Conservation (phyloP, 2,329 filamentous ascomycete genomes). For the Aureobasidium subglaciale region DNA sequence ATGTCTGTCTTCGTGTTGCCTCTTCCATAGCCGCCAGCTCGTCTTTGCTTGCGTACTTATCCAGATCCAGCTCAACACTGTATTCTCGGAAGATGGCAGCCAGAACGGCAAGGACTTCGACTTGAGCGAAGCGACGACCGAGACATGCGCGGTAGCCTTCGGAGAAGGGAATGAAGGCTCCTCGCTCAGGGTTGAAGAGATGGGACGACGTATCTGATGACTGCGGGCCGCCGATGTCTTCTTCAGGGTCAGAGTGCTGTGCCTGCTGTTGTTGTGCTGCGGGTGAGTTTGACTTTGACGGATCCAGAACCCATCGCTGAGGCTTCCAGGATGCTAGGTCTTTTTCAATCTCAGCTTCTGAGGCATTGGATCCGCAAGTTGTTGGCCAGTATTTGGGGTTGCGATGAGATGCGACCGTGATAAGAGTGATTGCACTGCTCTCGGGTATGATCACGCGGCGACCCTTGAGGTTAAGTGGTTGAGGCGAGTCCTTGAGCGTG, state of each 20-base stretch:
- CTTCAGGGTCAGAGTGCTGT: constrained; percentile 34
- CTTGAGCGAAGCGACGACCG: constrained; percentile 50
- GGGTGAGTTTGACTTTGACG: constrained; percentile 16
- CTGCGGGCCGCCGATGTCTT: constrained; percentile 54
- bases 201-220: constrained; percentile 51
- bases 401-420: constrained; percentile 51
- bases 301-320: constrained; percentile 59
- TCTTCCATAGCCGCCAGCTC: constrained; percentile 48
- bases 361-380: not conserved
- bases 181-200: constrained; percentile 51
- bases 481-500: constrained; percentile 36
- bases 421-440: constrained; percentile 50
- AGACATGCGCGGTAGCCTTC: constrained; percentile 50
- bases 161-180: constrained; percentile 50
- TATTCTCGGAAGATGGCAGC: constrained; percentile 50
- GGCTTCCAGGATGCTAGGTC: constrained; percentile 65
- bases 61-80: constrained; percentile 63
- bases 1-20: constrained; percentile 50
- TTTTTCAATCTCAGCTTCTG: constrained; percentile 31
- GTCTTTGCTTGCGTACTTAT: constrained; percentile 35
- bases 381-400: constrained; percentile 68
- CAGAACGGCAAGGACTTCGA: constrained; percentile 48
- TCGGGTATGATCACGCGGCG: constrained; percentile 52
- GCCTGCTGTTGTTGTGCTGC: constrained; percentile 31
- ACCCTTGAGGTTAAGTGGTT: constrained; percentile 55